Conservation (phyloP, 768 basidiomycete genomes). For the Russula vinacea region DNA sequence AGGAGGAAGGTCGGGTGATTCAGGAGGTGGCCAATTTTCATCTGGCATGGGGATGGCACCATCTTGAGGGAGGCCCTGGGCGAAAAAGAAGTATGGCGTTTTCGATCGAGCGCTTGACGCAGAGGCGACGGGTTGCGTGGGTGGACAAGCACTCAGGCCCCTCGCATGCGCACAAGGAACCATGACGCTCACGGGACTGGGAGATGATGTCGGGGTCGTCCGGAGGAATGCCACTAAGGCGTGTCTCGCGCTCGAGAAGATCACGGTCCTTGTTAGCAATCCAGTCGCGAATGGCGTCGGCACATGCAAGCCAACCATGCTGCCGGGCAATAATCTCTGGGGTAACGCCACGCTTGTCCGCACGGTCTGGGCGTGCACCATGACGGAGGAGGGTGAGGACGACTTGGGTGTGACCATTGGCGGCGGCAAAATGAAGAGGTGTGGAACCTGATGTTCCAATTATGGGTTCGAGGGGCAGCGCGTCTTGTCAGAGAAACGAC, state of each 20-base stretch:
- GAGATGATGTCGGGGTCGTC: constrained; percentile 37
- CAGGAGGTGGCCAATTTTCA: constrained; percentile 17
- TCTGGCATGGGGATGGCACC: constrained; percentile 1
- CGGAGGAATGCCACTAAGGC: constrained; percentile 26
- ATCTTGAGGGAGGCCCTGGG: constrained; percentile 19
- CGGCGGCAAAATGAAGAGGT: constrained; percentile 94
- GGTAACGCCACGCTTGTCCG: constrained; percentile 90
- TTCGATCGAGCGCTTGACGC: constrained; percentile 78
- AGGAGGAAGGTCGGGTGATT: constrained; percentile 15
- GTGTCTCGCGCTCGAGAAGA: constrained; percentile 48
- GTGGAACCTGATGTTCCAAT: constrained; percentile 86
- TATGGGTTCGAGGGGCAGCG: constrained; percentile 63
- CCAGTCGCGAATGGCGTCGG: constrained; percentile 69
- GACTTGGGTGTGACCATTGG: constrained; percentile 83
- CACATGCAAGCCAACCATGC: constrained; percentile 77
- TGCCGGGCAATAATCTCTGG: constrained; percentile 80
- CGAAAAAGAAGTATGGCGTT: constrained; percentile 42
- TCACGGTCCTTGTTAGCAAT: constrained; percentile 58
- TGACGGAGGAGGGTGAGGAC: constrained; percentile 76
- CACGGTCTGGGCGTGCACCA: constrained; percentile 75
- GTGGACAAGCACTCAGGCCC: constrained; percentile 16
- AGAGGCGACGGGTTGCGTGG: constrained; percentile 42
- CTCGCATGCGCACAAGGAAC: constrained; percentile 22
- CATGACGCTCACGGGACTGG: constrained; percentile 36
- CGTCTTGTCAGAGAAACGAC: constrained; percentile 69